These are phyloP conservation scores for Neoboletus subvelutipes DNA, from an alignment of 768 basidiomycete genomes.

Conservation along the genomic window DNA sequence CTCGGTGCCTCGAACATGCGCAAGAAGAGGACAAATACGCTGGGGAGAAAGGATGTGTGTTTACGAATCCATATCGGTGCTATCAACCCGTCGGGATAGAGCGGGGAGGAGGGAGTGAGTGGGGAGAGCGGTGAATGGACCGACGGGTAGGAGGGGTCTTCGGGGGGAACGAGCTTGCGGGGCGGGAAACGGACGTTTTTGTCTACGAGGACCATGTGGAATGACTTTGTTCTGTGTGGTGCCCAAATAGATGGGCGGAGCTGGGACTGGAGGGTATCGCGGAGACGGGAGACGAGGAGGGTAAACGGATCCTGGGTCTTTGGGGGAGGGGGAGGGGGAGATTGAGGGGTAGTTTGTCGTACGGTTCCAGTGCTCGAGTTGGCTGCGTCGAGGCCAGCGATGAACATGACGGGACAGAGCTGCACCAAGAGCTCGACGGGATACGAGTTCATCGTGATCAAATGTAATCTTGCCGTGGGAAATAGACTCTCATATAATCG, in stretches of 20 bases:
- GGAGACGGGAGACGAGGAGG: slow-evolving; percentile 57
- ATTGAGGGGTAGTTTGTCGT: neutral
- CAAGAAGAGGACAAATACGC: slow-evolving; percentile 90
- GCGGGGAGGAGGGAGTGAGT: slow-evolving; percentile 80
- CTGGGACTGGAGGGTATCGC: slow-evolving; percentile 65
- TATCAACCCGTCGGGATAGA: slow-evolving; percentile 93
- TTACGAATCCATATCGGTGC: slow-evolving; percentile 98
- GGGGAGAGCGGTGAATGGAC: slow-evolving; percentile 94
- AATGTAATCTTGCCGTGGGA: slow-evolving; percentile 1
- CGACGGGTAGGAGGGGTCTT: slow-evolving; percentile 54
- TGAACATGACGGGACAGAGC: slow-evolving; percentile 91
- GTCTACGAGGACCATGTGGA: slow-evolving; percentile 84
- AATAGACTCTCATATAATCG: neutral
- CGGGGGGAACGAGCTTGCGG: slow-evolving; percentile 64
- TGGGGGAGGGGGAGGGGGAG: slow-evolving; percentile 17
- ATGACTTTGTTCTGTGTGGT: slow-evolving; percentile 67
- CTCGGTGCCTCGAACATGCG: slow-evolving; percentile 71
- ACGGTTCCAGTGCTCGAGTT: neutral
- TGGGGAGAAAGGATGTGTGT: slow-evolving; percentile 87
- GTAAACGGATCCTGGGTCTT: slow-evolving; percentile 59
- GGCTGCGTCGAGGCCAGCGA: slow-evolving; percentile 63
- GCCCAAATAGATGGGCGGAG: slow-evolving; percentile 69
- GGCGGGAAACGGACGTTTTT: slow-evolving; percentile 85
- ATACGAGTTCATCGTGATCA: slow-evolving; percentile 79
- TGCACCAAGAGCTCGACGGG: slow-evolving; percentile 88